Evolutionary conservation across 1,139 yeast genomes (phyloP), one percentile per base, ranked within the genome.

Genomic region (Debaryomycetaceae sp.): DNA sequence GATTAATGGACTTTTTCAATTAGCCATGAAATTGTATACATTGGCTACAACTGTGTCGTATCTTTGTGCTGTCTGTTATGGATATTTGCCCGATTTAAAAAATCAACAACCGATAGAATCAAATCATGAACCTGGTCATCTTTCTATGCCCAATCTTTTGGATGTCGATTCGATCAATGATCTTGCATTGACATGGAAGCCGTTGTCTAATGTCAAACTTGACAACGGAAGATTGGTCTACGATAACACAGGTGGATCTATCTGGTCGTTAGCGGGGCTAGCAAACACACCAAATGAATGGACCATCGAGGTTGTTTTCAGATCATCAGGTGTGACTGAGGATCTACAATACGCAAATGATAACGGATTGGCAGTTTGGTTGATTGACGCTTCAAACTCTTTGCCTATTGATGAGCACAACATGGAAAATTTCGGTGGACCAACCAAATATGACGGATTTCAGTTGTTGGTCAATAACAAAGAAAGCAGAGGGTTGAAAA

Each of bases 281-380:
- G 64, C 63, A 3, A 58, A 61, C 23, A 51, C 60, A 3, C 60
- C 60, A 2, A 57, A 73, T 7, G 77, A 78, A 36, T 83, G 86
- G 75, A 80, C 89, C 0, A 53, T 80, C 9, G 90, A 84, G 54
- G 58, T 79, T 41, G 76, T 83, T 2, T 75, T 84, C 52, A 75
- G 91, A 61, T 78, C 86, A 38, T 59, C 78, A 6, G 86, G 86
- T 4, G 56, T 56, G 4, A 47, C 51, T 5, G 45, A 49, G 4
- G 74, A 69, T 48, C 53, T 60, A 31, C 46, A 50, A n/a, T 70
- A 50, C 48, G 49, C 48, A 35, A 63, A 61, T 20, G 46, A 54
- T 6, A 80, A 83, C 48, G 84, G 83, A 0, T 56, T 81, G 31
- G 66, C 81, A 1, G 62, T 82, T 38, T 82, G 83, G 78, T 54